phyloP scores from a whole-genome alignment of 352 stramenopile genomes.

The Peronospora destructor region DNA sequence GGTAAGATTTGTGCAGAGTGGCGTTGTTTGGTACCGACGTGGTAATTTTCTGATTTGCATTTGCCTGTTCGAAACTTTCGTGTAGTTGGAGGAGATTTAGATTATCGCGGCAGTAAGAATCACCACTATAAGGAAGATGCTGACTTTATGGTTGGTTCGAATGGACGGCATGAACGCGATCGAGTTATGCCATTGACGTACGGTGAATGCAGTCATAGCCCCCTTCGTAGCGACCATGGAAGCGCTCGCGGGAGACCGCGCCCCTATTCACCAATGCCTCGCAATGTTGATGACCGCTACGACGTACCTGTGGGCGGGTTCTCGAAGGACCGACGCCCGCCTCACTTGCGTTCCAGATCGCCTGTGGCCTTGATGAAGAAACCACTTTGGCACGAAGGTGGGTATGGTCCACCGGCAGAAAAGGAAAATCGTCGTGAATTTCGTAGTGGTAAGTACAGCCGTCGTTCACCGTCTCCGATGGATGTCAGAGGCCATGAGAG shows the following conservation, averaged over 20 bases:
- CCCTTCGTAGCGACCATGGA: conserved; percentile 22
- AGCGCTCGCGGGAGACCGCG: conserved; percentile 24
- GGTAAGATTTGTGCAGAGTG: conserved; percentile 29
- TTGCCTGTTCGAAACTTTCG: conserved; percentile 13
- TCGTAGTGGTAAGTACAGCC: conserved; percentile 16
- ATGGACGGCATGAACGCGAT: conserved; percentile 17
- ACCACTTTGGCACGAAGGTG: conserved; percentile 14
- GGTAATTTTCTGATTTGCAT: conserved; percentile 23
- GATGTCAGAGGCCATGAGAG: conserved; percentile 20
- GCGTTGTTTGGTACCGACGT: conserved; percentile 7
- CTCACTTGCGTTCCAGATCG: conserved; percentile 30
- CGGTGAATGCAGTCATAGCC: conserved; percentile 24
- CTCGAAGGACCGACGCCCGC: conserved; percentile 14
- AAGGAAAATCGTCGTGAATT: conserved; percentile 30
- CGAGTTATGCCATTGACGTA: conserved; percentile 24
- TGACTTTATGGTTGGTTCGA: conserved; percentile 15
- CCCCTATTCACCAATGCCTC: conserved; percentile 25
- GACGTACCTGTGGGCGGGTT: conserved; percentile 5
- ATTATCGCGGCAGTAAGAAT: conserved; percentile 22
- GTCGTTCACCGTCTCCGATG: conserved; percentile 15
- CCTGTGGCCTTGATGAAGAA: conserved; percentile 21
- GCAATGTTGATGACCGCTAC: conserved; percentile 11
- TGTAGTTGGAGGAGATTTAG: conserved; percentile 26
- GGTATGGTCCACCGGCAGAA: conserved; percentile 16
- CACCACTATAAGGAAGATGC: conserved; percentile 20